These are phyloP conservation scores for Gynochthodes officinalis DNA, from an alignment of 257 asterid genomes.

Conservation along the genomic window DNA sequence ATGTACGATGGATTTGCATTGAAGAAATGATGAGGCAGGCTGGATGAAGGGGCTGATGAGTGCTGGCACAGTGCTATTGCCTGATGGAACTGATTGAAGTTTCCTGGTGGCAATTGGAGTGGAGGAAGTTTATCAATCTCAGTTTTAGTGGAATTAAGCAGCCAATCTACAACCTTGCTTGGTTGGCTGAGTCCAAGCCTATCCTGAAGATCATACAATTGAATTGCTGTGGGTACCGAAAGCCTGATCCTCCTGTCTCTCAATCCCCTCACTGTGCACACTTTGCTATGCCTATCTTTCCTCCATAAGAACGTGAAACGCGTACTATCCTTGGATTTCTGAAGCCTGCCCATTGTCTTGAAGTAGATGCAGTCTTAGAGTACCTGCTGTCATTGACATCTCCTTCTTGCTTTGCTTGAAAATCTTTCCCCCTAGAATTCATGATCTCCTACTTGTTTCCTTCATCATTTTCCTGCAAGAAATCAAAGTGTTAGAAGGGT, in stretches of 20 bases:
- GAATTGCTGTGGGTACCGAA: constrained; percentile 69
- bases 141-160: constrained; percentile 44
- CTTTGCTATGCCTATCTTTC: constrained; percentile 78
- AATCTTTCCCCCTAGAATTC: constrained; percentile 39
- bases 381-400: constrained; percentile 21
- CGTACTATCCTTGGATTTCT: constrained; percentile 74
- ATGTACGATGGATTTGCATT: constrained; percentile 4
- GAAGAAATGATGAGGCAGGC: constrained; percentile 14
- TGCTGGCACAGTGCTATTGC: constrained; percentile 8
- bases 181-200: constrained; percentile 67
- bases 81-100: constrained; percentile 23
- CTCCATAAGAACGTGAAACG: constrained; percentile 58
- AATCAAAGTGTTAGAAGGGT: constrained; percentile 4
- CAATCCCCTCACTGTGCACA: constrained; percentile 59
- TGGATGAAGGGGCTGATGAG: constrained; percentile 4
- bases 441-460: constrained; percentile 25
- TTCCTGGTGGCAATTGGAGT: constrained; percentile 40
- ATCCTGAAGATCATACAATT: constrained; percentile 69
- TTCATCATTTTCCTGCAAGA: constrained; percentile 37
- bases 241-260: constrained; percentile 68
- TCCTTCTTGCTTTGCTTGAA: constrained; percentile 43
- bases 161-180: constrained; percentile 76
- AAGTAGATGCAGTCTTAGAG: constrained; percentile 28
- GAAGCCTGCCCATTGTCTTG: constrained; percentile 53
- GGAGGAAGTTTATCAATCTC: constrained; percentile 76